Percentiles rank a stretch among this genome's conserved stretches.
Conservation (phyloP, 805 yeast species). For the Cyberlindnera americana region DNA sequence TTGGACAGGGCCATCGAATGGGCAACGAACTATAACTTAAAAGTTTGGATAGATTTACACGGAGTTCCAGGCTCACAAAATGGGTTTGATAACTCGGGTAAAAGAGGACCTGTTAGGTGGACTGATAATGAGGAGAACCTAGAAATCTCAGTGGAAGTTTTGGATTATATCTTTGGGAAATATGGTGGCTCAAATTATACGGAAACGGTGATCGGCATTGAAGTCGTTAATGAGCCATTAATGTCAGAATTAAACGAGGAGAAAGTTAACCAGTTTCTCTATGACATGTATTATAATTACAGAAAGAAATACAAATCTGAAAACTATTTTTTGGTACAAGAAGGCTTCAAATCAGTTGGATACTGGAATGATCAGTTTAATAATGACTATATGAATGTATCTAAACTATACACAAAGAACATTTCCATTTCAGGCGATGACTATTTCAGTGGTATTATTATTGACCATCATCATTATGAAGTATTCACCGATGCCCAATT, state of each 20-base stretch:
- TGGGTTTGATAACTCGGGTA: conserved; percentile 81
- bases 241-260: conserved; percentile 45
- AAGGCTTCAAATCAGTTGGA: conserved; percentile 56
- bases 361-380: conserved; percentile 51
- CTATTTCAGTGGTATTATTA: conserved; percentile 55
- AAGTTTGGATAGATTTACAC: conserved; percentile 74
- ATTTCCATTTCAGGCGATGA: conserved; percentile 10
- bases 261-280: conserved; percentile 30
- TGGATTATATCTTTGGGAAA: conserved; percentile 46
- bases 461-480: conserved; percentile 92
- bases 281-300: conserved; percentile 31
- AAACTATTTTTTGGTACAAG: conserved; percentile 55
- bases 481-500: conserved; percentile 71
- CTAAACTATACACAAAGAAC: conserved; percentile 29
- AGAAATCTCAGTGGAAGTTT: conserved; percentile 45
- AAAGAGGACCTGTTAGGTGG: conserved; percentile 47
- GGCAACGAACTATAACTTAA: conserved; percentile 56
- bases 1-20: conserved; percentile 64
- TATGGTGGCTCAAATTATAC: conserved; percentile 46
- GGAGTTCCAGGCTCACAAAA: conserved; percentile 85
- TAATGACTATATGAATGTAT: conserved; percentile 27
- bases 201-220: conserved; percentile 66
- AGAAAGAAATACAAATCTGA: conserved; percentile 19
- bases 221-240: conserved; percentile 70
- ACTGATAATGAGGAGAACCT: conserved; percentile 37